These are phyloP conservation scores for Kwoniella bestiolae DNA, from an alignment of 768 basidiomycete species.

Conservation along the genomic window DNA sequence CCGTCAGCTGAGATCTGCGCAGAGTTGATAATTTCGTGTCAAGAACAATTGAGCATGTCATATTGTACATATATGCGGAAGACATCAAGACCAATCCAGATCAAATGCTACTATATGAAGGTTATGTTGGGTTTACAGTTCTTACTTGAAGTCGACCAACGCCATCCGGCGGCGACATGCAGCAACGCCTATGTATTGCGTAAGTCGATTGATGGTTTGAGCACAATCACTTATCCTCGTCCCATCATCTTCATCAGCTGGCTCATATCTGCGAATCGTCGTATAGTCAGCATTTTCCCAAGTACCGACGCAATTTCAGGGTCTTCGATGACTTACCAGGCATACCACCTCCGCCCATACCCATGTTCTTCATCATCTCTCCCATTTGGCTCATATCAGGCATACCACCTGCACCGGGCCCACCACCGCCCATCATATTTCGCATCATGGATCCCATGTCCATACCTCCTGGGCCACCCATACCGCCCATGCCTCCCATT, in stretches of 20 bases:
- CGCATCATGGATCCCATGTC: conserved; percentile 74
- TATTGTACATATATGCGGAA: too few species aligned
- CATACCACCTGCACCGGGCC: conserved; percentile 62
- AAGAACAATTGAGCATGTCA: too few species aligned
- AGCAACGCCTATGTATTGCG: too few species aligned
- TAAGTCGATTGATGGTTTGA: too few species aligned
- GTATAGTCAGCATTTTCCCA: conserved; percentile 6
- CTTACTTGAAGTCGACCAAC: too few species aligned
- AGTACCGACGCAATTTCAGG: too few species aligned
- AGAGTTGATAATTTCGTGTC: too few species aligned
- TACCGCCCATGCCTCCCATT: conserved; percentile 35
- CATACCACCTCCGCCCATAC: conserved; percentile 34
- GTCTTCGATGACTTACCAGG: conserved; percentile 46
- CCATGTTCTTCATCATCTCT: conserved; percentile 61
- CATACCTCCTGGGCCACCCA: conserved; percentile 46
- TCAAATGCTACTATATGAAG: not conserved
- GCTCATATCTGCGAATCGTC: conserved; percentile 54
- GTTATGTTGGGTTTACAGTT: too few species aligned
- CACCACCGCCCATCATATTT: conserved; percentile 78
- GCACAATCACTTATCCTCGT: conserved; percentile 36
- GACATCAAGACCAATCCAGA: too few species aligned
- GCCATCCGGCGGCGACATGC: too few species aligned
- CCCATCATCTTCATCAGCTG: conserved; percentile 61
- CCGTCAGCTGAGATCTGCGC: too few species aligned
- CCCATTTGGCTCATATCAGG: conserved; percentile 95